These are phyloP conservation scores for Ophiobolus disseminans DNA, from an alignment of 2,329 filamentous ascomycete species.

Conservation along the genomic window DNA sequence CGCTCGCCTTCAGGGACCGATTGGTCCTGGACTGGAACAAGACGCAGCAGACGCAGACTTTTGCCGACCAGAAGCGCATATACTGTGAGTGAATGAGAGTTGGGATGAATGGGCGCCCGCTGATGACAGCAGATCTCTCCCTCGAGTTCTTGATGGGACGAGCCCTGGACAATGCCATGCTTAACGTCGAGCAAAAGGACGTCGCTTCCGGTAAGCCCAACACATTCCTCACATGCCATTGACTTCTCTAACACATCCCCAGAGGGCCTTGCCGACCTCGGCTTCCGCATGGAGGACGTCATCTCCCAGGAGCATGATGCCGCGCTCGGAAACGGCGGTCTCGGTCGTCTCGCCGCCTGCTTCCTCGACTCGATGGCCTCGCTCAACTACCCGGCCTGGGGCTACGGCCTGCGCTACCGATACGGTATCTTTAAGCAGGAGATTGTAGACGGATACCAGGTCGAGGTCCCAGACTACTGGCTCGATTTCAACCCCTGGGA, in stretches of 20 bases:
- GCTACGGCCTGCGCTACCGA: constrained; percentile 92
- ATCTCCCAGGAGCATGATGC: constrained; percentile 96
- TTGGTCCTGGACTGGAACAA: constrained; percentile 97
- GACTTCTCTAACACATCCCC: constrained; percentile 18
- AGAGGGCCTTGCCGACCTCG: constrained; percentile 87
- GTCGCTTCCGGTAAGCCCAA: constrained; percentile 72
- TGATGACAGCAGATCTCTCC: constrained; percentile 70
- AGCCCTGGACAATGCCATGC: constrained; percentile 96
- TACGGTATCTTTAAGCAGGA: constrained; percentile 99
- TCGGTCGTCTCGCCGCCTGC: constrained; percentile 92
- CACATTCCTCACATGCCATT: constrained; percentile 1
- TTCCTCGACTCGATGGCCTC: constrained; percentile 96
- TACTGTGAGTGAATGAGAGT: constrained; percentile 69
- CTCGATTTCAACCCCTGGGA: constrained; percentile 99
- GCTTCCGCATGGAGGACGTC: constrained; percentile 96
- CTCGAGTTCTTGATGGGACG: constrained; percentile 98
- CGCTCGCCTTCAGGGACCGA: constrained; percentile 89
- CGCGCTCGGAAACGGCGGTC: constrained; percentile 92
- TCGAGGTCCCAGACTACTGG: constrained; percentile 99
- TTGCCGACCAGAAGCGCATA: constrained; percentile 86
- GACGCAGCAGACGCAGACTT: constrained; percentile 95
- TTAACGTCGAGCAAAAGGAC: constrained; percentile 90
- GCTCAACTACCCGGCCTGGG: constrained; percentile 95
- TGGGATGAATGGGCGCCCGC: not conserved
- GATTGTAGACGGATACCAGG: constrained; percentile 96